These are phyloP conservation scores for Nissolia schottii DNA, from an alignment of 306 rosid species.

Conservation along the genomic window DNA sequence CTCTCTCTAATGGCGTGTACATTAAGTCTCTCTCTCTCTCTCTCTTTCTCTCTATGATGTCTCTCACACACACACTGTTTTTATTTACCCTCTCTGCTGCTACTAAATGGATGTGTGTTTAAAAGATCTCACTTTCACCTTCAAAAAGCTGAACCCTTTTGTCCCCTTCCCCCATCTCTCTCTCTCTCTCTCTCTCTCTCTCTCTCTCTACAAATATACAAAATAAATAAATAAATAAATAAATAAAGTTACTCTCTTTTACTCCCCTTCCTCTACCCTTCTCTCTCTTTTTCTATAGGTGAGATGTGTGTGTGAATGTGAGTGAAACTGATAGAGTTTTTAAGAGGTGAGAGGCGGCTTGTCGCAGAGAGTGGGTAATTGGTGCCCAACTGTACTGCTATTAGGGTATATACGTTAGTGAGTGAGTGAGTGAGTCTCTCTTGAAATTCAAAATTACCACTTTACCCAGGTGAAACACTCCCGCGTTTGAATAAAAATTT, in stretches of 20 bases:
- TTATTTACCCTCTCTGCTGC: not conserved
- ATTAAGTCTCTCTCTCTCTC: slow-evolving; percentile 22
- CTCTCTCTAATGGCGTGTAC: slow-evolving; percentile 44
- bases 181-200: not conserved
- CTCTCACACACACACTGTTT: slow-evolving; percentile 14
- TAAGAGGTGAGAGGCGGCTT: slow-evolving; percentile 77
- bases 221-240: no score
- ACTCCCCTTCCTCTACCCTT: no score
- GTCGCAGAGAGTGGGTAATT: slow-evolving; percentile 40
- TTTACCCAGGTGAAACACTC: no score
- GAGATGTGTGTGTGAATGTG: not conserved
- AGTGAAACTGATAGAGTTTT: slow-evolving; percentile 48
- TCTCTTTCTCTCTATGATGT: not conserved
- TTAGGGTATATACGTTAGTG: no score
- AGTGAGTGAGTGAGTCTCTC: no score
- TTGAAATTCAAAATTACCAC: no score
- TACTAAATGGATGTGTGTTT: slow-evolving; percentile 32
- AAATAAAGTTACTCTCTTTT: no score
- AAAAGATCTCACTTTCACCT: slow-evolving; percentile 50
- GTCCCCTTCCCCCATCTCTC: slow-evolving; percentile 29
- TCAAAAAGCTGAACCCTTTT: slow-evolving; percentile 50
- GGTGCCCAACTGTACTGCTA: slow-evolving; percentile 40
- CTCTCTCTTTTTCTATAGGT: no score
- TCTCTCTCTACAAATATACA: no score
- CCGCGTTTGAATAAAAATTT: no score